Evolutionary conservation across 2,329 filamentous ascomycete species (phyloP).

Genomic region (Metarhizium anisopliae): DNA sequence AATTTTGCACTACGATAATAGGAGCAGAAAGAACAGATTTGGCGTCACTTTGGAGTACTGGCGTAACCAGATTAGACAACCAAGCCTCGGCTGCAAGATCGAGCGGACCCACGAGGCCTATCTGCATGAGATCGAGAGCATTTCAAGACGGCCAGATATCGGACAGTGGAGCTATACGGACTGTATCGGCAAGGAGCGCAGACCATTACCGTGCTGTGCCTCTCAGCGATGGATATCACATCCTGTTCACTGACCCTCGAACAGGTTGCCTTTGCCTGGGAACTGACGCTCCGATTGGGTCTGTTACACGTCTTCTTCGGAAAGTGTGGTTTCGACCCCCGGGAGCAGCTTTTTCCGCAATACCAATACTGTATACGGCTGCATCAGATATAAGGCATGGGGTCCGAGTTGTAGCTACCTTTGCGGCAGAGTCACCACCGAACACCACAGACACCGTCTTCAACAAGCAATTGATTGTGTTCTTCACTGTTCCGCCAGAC

Average conservation of each 20-base stretch:
- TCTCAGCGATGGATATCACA: constrained; percentile 54
- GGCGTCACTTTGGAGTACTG: constrained; percentile 7
- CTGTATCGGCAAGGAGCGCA: constrained; percentile 32
- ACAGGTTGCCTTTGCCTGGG: constrained; percentile 50
- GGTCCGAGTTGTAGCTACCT: constrained; percentile 49
- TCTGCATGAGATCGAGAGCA: neutral
- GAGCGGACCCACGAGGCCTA: neutral
- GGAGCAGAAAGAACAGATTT: constrained; percentile 12
- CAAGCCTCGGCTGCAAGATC: neutral
- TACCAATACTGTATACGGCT: constrained; percentile 44
- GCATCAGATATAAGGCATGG: constrained; percentile 49
- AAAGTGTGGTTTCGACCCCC: constrained; percentile 45
- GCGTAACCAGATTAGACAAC: constrained; percentile 1
- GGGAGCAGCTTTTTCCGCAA: constrained; percentile 17
- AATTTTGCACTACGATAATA: constrained; percentile 14
- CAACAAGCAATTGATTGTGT: constrained; percentile 35
- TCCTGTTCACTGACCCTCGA: constrained; percentile 54
- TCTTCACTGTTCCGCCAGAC: constrained; percentile 54
- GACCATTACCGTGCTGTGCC: constrained; percentile 58
- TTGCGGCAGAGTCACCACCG: constrained; percentile 25
- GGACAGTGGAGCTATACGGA: constrained; percentile 6
- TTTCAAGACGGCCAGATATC: neutral
- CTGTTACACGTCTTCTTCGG: constrained; percentile 39
- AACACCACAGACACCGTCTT: neutral
- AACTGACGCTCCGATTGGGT: constrained; percentile 48